These are phyloP conservation scores for Beauveria scarabaeidicola DNA, from an alignment of 2,329 filamentous ascomycete species.

Conservation along the genomic window DNA sequence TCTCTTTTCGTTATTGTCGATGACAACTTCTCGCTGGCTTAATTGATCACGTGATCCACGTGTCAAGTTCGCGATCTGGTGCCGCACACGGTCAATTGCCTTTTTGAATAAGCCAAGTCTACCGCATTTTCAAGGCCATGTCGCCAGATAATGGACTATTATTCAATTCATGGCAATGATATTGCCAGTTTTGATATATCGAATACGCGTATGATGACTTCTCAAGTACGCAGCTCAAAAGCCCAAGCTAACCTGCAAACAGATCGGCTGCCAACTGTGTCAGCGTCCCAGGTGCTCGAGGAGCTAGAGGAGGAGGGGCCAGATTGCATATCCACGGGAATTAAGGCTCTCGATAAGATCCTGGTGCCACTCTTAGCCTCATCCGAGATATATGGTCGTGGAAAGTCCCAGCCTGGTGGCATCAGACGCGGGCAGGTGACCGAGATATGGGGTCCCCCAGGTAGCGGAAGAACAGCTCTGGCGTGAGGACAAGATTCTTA, in stretches of 20 bases:
- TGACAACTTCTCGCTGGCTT: background rate
- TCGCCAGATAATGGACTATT: constrained; percentile 44
- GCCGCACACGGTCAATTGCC: background rate
- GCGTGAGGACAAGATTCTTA: constrained; percentile 47
- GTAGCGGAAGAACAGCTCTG: constrained; percentile 75
- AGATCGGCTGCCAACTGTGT: constrained; percentile 72
- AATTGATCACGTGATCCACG: constrained; percentile 7
- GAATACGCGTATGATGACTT: constrained; percentile 38
- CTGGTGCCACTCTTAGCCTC: constrained; percentile 23
- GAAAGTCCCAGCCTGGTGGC: constrained; percentile 37
- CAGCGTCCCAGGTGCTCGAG: constrained; percentile 63
- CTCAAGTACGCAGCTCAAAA: background rate
- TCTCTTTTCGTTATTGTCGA: background rate
- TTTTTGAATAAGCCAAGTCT: background rate
- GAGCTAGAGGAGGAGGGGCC: constrained; percentile 44
- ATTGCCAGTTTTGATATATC: constrained; percentile 51
- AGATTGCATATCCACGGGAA: constrained; percentile 47
- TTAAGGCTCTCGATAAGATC: constrained; percentile 42
- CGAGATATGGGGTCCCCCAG: constrained; percentile 82
- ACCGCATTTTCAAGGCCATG: background rate
- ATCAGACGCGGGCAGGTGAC: constrained; percentile 69
- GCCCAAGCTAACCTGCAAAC: background rate
- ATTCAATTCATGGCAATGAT: constrained; percentile 51
- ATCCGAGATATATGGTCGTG: background rate
- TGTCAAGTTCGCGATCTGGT: constrained; percentile 6